These are phyloP conservation scores for Oryza glaberrima DNA, from an alignment of 176 grass and related monocot genomes.

Conservation along the genomic window DNA sequence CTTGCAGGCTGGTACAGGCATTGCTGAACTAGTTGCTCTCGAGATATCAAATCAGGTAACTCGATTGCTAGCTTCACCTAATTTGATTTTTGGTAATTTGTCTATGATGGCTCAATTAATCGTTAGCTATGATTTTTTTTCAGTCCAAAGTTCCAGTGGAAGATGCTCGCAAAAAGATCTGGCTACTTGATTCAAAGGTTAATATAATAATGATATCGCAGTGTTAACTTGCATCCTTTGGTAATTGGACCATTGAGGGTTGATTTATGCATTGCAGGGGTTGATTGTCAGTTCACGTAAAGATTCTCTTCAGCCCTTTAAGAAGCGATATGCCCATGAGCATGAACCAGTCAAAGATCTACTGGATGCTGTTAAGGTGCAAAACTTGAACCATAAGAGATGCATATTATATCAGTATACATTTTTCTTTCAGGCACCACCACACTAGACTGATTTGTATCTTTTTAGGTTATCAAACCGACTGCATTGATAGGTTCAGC, in stretches of 20 bases:
- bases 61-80: constrained; percentile 4
- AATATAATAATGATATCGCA: not conserved
- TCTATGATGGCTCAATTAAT: not conserved
- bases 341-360: constrained; percentile 79
- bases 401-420: not conserved
- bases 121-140: constrained; percentile 15
- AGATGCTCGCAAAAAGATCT: constrained; percentile 86
- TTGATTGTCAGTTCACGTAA: constrained; percentile 79
- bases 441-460: not conserved
- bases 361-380: constrained; percentile 76
- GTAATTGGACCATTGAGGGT: not conserved
- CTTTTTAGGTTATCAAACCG: constrained; percentile 68
- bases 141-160: constrained; percentile 69
- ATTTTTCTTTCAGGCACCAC: not conserved
- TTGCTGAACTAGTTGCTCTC: constrained; percentile 85
- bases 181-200: constrained; percentile 97
- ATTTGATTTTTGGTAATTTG: not conserved
- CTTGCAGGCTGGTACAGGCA: constrained; percentile 91
- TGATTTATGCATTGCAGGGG: constrained; percentile 52
- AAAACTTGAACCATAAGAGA: constrained; percentile 14
- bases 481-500: constrained; percentile 77
- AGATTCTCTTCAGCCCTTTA: constrained; percentile 76
- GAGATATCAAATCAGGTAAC: constrained; percentile 67
- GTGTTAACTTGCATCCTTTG: not conserved
- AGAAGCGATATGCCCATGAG: constrained; percentile 88